A percentile compares a stretch with the other conserved stretches of the same genome.
These are phyloP conservation scores for Salix viminalis DNA, from an alignment of 345 rosid species.

Conservation along the genomic window DNA sequence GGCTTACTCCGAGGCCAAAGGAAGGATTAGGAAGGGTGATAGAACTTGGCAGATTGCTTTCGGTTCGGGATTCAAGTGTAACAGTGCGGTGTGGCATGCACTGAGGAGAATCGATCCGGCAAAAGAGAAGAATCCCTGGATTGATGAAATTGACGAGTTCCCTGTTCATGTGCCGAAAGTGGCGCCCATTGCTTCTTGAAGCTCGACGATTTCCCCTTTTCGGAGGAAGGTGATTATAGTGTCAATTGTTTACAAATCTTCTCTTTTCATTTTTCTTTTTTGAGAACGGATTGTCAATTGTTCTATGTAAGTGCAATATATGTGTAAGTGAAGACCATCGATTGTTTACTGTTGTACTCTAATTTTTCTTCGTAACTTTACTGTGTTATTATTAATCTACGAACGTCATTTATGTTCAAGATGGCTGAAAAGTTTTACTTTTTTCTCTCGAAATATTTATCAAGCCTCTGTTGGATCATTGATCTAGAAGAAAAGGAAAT, in stretches of 20 bases:
- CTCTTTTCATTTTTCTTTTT: background rate
- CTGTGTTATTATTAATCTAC: background rate
- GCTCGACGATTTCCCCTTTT: background rate
- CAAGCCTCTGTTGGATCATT: background rate
- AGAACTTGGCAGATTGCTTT: conserved; percentile 92
- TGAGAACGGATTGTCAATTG: background rate
- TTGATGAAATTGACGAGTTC: conserved; percentile 65
- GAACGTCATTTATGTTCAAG: background rate
- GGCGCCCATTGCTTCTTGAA: conserved; percentile 7
- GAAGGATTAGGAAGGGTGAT: conserved; percentile 75
- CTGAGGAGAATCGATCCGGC: conserved; percentile 63
- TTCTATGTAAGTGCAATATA: background rate
- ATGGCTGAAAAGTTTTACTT: background rate
- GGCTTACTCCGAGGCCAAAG: conserved; percentile 83
- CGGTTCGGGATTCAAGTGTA: conserved; percentile 95
- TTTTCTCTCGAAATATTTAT: background rate
- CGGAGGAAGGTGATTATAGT: background rate
- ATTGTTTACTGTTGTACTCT: background rate
- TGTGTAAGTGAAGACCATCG: background rate
- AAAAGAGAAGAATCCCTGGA: conserved; percentile 79
- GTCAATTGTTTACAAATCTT: background rate
- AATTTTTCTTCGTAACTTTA: background rate
- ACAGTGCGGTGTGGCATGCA: conserved; percentile 87
- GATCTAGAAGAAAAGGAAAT: background rate
- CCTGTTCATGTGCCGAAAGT: conserved; percentile 58